Evolutionary conservation across 2,329 filamentous ascomycete species (phyloP), one percentile per base, ranked within the genome.

Genomic region (Nigrospora osmanthi): DNA sequence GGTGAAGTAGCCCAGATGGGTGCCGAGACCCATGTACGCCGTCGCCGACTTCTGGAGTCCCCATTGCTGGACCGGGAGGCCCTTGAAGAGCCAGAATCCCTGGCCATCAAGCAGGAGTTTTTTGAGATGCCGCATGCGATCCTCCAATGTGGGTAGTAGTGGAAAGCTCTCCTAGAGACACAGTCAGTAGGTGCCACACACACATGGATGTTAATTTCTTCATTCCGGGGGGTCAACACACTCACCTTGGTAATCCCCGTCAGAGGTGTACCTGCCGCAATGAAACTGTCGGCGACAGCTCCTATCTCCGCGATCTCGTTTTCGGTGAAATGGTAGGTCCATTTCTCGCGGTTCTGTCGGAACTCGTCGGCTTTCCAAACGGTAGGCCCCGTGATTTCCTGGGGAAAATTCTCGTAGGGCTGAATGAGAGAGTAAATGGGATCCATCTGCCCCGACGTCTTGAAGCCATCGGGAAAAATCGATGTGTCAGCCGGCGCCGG

Each of bases 51-150:
- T 95, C 60, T 81, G 76, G 43, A 80, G 78, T 0, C 83, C 81
- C 89, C 89, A 95, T 65, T 76, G 61, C 38, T 76, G 58, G 1
- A 89, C 86, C 1, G 88, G 89, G 61, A 95, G 83, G 43, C 85
- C 81, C 62, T 93, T 94, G 72, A 94, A 93, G 12, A 95, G 76
- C 51, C 93, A 85, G 68, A 95, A 95, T 14, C 89, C 89, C 58
- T 93, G 93, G 52, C 87, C 89, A 59, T 94, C 79, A 45, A 94
- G 65, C 14, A 87, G 69, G 49, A 87, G 83, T 15, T 75, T 69
- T 41, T 80, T 74, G 48, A 87, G 71, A 2, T 71, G 64, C 6
- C 61, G 64, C 15, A 87, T 67, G 45, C 78, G 73, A 2, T 58
- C 52, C 11, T 70, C 65, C 35, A 87, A 72, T 13, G 65, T 70